phyloP scores from a whole-genome alignment of 2,329 filamentous ascomycete species.

The Ilyonectria destructans region DNA sequence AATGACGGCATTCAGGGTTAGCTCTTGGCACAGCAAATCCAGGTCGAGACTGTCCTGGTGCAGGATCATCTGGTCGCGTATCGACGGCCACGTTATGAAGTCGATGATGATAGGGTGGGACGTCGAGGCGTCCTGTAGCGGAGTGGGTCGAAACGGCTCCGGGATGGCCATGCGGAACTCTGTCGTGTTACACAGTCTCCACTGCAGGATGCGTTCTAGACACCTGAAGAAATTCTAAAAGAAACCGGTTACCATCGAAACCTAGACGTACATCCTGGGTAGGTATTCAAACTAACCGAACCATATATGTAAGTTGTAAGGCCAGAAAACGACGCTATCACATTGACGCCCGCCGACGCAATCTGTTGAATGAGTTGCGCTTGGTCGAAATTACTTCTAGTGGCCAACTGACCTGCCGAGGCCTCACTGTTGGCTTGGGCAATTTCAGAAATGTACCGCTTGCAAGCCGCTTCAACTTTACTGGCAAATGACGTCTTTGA shows the following conservation, averaged over 20 bases:
- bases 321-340: slow-evolving; percentile 9
- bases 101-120: slow-evolving; percentile 14
- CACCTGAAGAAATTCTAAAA: slow-evolving; percentile 8
- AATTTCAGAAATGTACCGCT: background rate
- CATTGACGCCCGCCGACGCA: slow-evolving; percentile 5
- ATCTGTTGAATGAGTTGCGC: background rate
- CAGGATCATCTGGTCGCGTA: slow-evolving; percentile 8
- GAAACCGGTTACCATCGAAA: background rate
- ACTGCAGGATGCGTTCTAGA: slow-evolving; percentile 9
- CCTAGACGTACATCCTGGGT: background rate
- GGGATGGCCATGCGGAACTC: background rate
- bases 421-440: background rate
- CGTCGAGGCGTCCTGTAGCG: slow-evolving; percentile 1
- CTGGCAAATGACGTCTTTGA: slow-evolving; percentile 13
- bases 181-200: slow-evolving; percentile 10
- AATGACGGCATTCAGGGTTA: slow-evolving; percentile 14
- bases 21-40: slow-evolving; percentile 7
- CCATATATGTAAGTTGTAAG: slow-evolving; percentile 14
- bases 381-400: background rate
- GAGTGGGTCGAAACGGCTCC: slow-evolving; percentile 4
- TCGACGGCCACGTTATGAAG: slow-evolving; percentile 16
- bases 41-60: background rate
- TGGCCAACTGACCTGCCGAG: background rate
- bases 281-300: background rate
- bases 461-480: slow-evolving; percentile 12